Evolutionary conservation across 2,329 filamentous ascomycete species (phyloP), one percentile per base, ranked within the genome.

Genomic region (Claviceps monticola): DNA sequence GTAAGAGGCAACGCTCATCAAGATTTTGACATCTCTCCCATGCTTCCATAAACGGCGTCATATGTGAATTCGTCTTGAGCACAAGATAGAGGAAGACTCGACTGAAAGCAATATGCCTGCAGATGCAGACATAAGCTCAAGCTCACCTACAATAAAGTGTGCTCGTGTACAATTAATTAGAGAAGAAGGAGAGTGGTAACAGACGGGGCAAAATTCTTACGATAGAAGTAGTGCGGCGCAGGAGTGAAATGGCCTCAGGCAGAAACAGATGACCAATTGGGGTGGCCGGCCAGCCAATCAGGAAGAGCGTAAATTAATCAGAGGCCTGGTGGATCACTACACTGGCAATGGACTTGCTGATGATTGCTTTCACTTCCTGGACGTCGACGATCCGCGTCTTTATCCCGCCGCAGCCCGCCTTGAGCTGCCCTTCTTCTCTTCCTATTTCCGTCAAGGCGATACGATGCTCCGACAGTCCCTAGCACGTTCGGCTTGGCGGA

Each of bases 31-130:
- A 56, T 68, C 73, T 77, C 78, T 84, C 71, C 72, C 77, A 76
- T 79, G 79, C 78, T 82, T 84, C 81, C 81, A 84, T 81, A 82
- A 80, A 67, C 79, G 79, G 79, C 75, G 79, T 80, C 66, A 66
- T 62, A 5, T 19, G 50, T 48, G 41, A 34, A 62, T 73, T 72
- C 54, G 64, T 84, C 80, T 82, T 62, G 80, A 75, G 72, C 78
- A 82, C 78, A 82, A 78, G 79, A 84, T 84, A 84, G 81, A 83
- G 80, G 78, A 78, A 72, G 72, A 79, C 79, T 80, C 74, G 77
- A 82, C 67, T 68, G 71, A 71, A 46, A 69, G 67, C 71, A 66
- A 61, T 65, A 58, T 60, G 52, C 54, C 60, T 55, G 42, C 62
- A 62, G 61, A 63, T 63, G 68, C 62, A 66, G 60, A 60, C 48